Evolutionary conservation across 2,329 filamentous ascomycete genomes (phyloP), one percentile per base, ranked within the genome.

Genomic region (Hymenoscyphus occultus): DNA sequence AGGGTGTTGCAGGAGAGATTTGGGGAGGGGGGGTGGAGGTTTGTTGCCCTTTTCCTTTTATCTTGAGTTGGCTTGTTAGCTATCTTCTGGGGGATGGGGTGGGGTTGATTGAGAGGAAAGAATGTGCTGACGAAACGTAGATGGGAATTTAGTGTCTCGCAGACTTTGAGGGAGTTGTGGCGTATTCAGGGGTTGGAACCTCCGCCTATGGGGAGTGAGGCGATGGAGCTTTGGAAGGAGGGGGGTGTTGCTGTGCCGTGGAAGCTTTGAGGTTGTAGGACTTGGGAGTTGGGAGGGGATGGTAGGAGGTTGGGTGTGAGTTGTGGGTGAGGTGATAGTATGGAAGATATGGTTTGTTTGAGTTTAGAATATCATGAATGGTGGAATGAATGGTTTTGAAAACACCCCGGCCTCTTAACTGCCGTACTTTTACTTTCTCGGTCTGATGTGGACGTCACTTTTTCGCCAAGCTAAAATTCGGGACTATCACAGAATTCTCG

Each of bases 11-110:
- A 51, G 14, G 65, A 68, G 14, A 62, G 58, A 16, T 71, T 71
- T 64, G 68, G 67, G 60, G 45, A n/a, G 2, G 67, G 57, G 51
- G 69, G 69, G 1, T 71, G 69, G 68, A 67, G 60, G 69, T 71
- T 60, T 58, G 69, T 68, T 60, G 56, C n/a, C 10, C 13, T 5
- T 14, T 16, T 19, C 22, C 22, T 57, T 22, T 16, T 12, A 35
- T 48, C 28, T 48, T 51, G n/a, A 13, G 19, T 2, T 3, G 48
- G 22, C 1, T 59, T n/a, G 22, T 48, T 6, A 39, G 10, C 1
- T 4, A 31, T 32, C 32, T 19, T n/a, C 42, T 16, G 59, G 6
- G 51, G 31, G 32, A 28, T 56, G 35, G 48, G 12, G 56, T 1
- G 13, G 16, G 48, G 2, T n/a, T 48, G 4, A 39, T 13, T 28